Conservation (phyloP, 2,329 filamentous ascomycete species). For the Coleophoma crateriformis region DNA sequence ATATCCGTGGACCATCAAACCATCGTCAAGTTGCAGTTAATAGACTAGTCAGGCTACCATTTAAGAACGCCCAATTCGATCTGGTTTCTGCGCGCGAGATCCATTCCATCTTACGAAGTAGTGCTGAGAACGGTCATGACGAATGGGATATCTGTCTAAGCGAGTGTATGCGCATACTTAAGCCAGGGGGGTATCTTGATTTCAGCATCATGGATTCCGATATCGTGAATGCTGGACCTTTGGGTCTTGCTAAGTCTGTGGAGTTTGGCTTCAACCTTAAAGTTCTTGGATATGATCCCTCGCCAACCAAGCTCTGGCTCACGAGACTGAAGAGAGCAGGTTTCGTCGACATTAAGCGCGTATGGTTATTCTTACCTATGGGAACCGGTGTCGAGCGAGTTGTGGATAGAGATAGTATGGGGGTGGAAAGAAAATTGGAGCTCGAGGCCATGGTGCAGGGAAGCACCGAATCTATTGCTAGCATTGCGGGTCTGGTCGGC, state of each 20-base stretch:
- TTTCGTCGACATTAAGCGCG: constrained; percentile 75
- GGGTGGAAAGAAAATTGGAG: constrained; percentile 40
- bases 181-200: constrained; percentile 89
- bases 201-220: constrained; percentile 88
- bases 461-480: constrained; percentile 66
- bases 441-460: constrained; percentile 61
- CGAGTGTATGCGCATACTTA: constrained; percentile 83
- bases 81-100: constrained; percentile 85
- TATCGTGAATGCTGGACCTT: constrained; percentile 76
- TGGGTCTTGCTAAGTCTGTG: constrained; percentile 76
- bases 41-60: constrained; percentile 75
- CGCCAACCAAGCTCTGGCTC: constrained; percentile 77
- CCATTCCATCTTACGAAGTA: constrained; percentile 75
- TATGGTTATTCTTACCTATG: constrained; percentile 87
- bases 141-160: constrained; percentile 82
- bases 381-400: constrained; percentile 46
- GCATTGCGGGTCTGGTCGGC: constrained; percentile 75
- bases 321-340: constrained; percentile 67
- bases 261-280: constrained; percentile 90
- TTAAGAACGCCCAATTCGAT: constrained; percentile 81
- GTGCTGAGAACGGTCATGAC: constrained; percentile 62
- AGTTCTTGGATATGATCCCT: constrained; percentile 83
- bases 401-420: constrained; percentile 30
- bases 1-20: constrained; percentile 78
- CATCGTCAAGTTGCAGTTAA: constrained; percentile 79